phyloP scores from a whole-genome alignment of 2,329 filamentous ascomycete genomes.

The Monilinia aucupariae region DNA sequence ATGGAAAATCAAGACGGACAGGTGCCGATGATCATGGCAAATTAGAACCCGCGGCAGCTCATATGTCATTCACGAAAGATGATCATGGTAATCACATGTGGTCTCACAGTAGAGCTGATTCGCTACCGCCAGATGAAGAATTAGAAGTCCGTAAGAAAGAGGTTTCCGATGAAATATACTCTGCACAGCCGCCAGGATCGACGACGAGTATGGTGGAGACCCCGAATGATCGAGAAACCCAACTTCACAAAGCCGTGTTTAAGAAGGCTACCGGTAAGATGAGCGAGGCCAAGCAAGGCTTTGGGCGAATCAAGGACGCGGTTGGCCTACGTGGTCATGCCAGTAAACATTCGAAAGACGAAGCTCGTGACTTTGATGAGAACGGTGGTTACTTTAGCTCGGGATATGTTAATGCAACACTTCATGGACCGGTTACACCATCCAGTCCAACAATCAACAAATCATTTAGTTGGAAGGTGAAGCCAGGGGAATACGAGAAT shows the following conservation, averaged over 20 bases:
- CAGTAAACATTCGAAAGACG: constrained; percentile 53
- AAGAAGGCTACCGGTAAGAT: constrained; percentile 75
- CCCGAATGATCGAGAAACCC: constrained; percentile 50
- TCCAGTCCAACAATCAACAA: constrained; percentile 37
- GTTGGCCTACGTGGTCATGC: constrained; percentile 56
- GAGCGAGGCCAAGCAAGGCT: constrained; percentile 73
- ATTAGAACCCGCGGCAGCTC: constrained; percentile 42
- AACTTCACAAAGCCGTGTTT: constrained; percentile 60
- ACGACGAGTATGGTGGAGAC: constrained; percentile 44
- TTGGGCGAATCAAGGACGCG: constrained; percentile 80
- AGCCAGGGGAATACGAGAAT: constrained; percentile 52
- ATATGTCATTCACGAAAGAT: constrained; percentile 53
- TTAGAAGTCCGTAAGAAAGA: constrained; percentile 37
- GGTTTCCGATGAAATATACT: constrained; percentile 42
- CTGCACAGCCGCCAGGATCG: constrained; percentile 42
- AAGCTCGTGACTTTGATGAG: constrained; percentile 25
- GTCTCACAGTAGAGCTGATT: constrained; percentile 46
- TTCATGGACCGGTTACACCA: constrained; percentile 20
- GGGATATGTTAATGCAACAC: constrained; percentile 22
- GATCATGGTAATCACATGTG: constrained; percentile 44
- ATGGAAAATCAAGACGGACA: constrained; percentile 75
- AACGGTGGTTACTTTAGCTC: constrained; percentile 27
- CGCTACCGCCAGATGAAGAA: constrained; percentile 50
- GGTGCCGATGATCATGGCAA: constrained; percentile 41
- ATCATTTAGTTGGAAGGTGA: constrained; percentile 60